Evolutionary conservation across 345 rosid genomes (phyloP), one percentile per base, ranked within the genome.

Genomic region (Eucalyptus shirleyi): DNA sequence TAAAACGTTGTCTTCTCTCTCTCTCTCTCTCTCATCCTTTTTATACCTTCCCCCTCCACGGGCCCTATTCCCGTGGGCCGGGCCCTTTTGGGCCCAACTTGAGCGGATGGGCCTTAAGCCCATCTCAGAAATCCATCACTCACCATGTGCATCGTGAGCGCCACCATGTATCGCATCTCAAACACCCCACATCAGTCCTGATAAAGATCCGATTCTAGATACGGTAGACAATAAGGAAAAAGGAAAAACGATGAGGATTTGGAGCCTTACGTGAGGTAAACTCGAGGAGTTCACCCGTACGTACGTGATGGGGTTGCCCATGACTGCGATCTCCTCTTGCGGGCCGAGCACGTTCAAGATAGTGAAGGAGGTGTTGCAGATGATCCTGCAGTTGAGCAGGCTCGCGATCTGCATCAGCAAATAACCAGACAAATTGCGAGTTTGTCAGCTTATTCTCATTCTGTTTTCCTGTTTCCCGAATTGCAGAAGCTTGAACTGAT

Each of bases 321-420:
- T 91, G 34, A 92, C 30, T 1, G 94, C 90, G 34, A 94, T 92
- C 89, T 93, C 92, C 90, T 94, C 95, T 49, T 51, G 86, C 2
- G 96, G 97, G 37, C 96, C 96, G 14, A 94, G 59, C 72, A 95
- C 65, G 30, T 95, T 94, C 4, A 94, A 94, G 88, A 95, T 88
- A 4, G 95, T 93, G 88, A 95, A 94, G 13, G 92, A 91, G 3
- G 94, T 91, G 86, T 93, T 92, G 86, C 96, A 93, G 8, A 95
- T 5, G 44, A 94, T 86, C 88, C 89, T 91, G 92, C 93, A 93
- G 87, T 94, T 94, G 13, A 95, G 93, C 86, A 65, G 26, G 91
- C 90, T 30, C 26, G 95, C 95, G 65, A 87, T 88, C 95, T 95
- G 87, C 93, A 90, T 18, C 55, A 90, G 18, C 67, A 83, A n/a